phyloP scores from a whole-genome alignment of 495 filamentous ascomycete species.

The Usnea hakonensis region DNA sequence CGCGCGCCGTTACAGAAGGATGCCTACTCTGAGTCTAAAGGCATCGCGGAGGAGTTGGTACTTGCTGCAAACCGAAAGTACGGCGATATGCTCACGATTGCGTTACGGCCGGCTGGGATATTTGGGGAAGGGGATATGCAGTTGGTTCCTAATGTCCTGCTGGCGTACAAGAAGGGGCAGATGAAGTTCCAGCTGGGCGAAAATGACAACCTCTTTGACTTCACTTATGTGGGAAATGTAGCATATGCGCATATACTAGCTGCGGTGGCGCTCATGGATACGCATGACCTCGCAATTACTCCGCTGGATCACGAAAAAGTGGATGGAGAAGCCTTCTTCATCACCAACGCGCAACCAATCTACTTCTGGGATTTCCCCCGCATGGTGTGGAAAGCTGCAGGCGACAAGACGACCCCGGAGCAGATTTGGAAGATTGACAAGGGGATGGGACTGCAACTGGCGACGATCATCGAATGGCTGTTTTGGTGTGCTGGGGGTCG shows the following conservation, averaged over 20 bases:
- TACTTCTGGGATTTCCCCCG: constrained; percentile 96
- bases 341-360: constrained; percentile 85
- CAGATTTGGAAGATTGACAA: constrained; percentile 60
- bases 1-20: constrained; percentile 64
- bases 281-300: constrained; percentile 40
- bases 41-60: constrained; percentile 77
- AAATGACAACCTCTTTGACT: constrained; percentile 70
- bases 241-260: constrained; percentile 44
- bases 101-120: constrained; percentile 83
- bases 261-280: constrained; percentile 61
- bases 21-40: constrained; percentile 90
- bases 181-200: constrained; percentile 77
- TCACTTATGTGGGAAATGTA: constrained; percentile 49
- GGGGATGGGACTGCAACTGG: constrained; percentile 56
- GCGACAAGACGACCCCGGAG: constrained; percentile 50
- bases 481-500: constrained; percentile 55
- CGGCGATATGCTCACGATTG: constrained; percentile 60
- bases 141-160: constrained; percentile 53
- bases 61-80: constrained; percentile 73
- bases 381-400: constrained; percentile 66
- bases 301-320: constrained; percentile 70
- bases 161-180: constrained; percentile 54
- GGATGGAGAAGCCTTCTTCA: constrained; percentile 90
- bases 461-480: constrained; percentile 59
- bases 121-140: constrained; percentile 83